phyloP scores from a whole-genome alignment of 225 moss, liverwort and hornwort species.

The Polytrichum commune region DNA sequence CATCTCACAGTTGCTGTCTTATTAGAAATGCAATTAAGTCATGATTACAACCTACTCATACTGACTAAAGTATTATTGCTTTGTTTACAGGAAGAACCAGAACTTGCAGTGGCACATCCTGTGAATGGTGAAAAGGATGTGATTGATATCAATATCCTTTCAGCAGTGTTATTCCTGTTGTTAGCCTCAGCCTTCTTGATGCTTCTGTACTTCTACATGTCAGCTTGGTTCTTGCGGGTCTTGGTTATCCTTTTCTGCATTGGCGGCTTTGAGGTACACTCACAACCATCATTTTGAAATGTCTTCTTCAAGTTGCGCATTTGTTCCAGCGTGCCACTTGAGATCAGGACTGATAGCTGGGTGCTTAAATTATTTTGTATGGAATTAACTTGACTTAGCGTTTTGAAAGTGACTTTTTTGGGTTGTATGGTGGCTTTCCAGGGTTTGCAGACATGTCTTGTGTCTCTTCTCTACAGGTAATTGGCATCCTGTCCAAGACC shows the following conservation, averaged over 20 bases:
- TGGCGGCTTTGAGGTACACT: slow-evolving; percentile 86
- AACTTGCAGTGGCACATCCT: slow-evolving; percentile 30
- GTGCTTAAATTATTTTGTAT: no score
- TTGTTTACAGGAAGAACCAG: slow-evolving; percentile 23
- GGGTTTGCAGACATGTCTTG: slow-evolving; percentile 97
- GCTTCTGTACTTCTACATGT: slow-evolving; percentile 93
- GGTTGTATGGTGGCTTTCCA: slow-evolving; percentile 18
- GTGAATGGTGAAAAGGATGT: slow-evolving; percentile 71
- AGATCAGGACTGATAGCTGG: no score
- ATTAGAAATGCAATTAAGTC: no score
- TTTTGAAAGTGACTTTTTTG: not conserved
- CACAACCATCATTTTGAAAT: not conserved
- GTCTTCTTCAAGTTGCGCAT: no score
- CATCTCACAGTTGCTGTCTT: no score
- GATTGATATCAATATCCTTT: slow-evolving; percentile 77
- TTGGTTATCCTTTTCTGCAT: slow-evolving; percentile 97
- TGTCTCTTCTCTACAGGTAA: slow-evolving; percentile 84
- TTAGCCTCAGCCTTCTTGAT: slow-evolving; percentile 94
- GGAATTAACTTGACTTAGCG: no score
- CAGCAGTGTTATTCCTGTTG: slow-evolving; percentile 75
- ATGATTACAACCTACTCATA: no score
- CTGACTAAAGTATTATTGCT: not conserved
- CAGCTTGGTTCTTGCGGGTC: slow-evolving; percentile 85
- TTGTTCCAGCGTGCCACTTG: no score
- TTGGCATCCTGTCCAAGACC: not conserved